A percentile compares a stretch with the other conserved stretches of the same genome.
These are phyloP conservation scores for Colletotrichum cuscutae DNA, from an alignment of 2,329 filamentous ascomycete species.

Conservation along the genomic window DNA sequence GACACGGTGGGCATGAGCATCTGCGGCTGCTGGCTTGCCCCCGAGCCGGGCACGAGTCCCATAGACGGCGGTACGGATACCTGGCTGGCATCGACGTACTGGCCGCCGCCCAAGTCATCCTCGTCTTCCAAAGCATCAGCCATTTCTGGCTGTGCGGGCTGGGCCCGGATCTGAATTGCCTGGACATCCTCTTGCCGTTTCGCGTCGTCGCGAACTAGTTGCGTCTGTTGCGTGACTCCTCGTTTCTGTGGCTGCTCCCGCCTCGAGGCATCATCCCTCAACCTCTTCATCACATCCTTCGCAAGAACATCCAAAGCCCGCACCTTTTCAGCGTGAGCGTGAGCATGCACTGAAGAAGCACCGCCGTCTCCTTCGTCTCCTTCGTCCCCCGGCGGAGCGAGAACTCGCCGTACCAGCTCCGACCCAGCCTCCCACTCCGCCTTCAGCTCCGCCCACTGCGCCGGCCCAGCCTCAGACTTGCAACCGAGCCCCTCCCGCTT, in stretches of 20 bases:
- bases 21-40: constrained; percentile 19
- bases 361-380: constrained; percentile 62
- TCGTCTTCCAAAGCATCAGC: constrained; percentile 11
- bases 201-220: neutral
- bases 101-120: neutral
- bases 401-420: constrained; percentile 62
- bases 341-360: too few relatives aligned
- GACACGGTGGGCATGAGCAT: constrained; percentile 24
- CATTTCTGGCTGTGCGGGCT: constrained; percentile 29
- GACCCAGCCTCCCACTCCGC: constrained; percentile 72
- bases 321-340: constrained; percentile 62
- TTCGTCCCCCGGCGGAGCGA: constrained; percentile 57
- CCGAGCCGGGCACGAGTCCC: constrained; percentile 22
- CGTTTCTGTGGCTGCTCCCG: constrained; percentile 52
- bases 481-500: constrained; percentile 74
- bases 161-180: neutral
- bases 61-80: constrained; percentile 17
- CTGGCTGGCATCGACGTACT: constrained; percentile 27
- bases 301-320: constrained; percentile 78
- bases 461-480: constrained; percentile 77
- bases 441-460: constrained; percentile 78
- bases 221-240: neutral
- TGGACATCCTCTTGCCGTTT: neutral
- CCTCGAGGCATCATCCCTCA: constrained; percentile 73
- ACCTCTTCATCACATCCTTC: constrained; percentile 81